phyloP scores from a whole-genome alignment of 495 filamentous ascomycete species.

The Tuber calosporum region DNA sequence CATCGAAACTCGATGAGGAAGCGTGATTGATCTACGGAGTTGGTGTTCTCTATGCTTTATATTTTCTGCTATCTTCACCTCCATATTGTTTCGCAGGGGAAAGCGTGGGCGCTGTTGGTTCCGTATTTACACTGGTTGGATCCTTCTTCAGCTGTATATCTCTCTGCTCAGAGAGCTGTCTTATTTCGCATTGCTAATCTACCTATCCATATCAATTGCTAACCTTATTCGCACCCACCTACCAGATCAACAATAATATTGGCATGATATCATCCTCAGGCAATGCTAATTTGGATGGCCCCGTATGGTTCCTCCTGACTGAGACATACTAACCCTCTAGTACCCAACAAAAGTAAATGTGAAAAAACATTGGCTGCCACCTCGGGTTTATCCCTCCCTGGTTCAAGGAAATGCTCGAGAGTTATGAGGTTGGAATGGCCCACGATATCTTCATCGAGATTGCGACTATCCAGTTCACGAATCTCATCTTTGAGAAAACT shows the following conservation, averaged over 20 bases:
- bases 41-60: neutral
- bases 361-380: constrained; percentile 61
- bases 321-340: constrained; percentile 51
- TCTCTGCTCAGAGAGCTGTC: neutral
- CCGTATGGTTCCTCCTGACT: constrained; percentile 45
- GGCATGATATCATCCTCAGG: constrained; percentile 4
- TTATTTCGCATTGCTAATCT: neutral
- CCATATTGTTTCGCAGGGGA: neutral
- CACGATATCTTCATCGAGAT: constrained; percentile 30
- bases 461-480: constrained; percentile 32
- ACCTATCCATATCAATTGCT: neutral
- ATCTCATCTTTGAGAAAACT: constrained; percentile 38
- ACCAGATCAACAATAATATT: neutral
- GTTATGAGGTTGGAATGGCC: constrained; percentile 41
- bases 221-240: neutral
- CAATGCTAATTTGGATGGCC: constrained; percentile 33
- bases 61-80: neutral
- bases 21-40: neutral
- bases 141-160: neutral
- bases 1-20: neutral
- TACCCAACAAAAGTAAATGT: constrained; percentile 60
- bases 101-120: neutral
- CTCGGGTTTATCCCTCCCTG: constrained; percentile 47
- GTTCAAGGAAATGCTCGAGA: constrained; percentile 55
- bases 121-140: neutral